Base-by-base conservation (phyloP, 2,329 filamentous ascomycete genomes). In the Sclerotiophoma versabilis region DNA sequence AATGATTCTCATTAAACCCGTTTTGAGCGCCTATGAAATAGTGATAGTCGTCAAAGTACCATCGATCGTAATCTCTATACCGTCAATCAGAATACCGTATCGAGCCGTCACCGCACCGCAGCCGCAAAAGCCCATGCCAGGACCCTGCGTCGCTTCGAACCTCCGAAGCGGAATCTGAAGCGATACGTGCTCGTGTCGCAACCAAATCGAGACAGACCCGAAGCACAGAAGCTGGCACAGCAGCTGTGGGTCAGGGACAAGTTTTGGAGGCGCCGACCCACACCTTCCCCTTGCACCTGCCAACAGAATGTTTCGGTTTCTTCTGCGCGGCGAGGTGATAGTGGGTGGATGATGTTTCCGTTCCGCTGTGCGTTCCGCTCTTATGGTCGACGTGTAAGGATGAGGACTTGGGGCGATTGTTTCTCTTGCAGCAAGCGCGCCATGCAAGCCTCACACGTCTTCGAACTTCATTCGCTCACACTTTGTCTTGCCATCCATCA, bases 11-110 rank as follows among this genome's bases (percentile, higher is more conserved):
- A 29, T 49, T 29, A 22, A 34, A n/a, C 1, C 51, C 45, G 3
- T 25, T 45, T 49, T n/a, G n/a, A 37, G 34, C 29, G 12, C 6
- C 26, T 23, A 22, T 3, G 41, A 54, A n/a, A 49, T 54, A 19
- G 36, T 15, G 50, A 54, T 48, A 32, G 37, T 37, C 50, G 25
- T 30, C 33, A 14, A 14, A 27, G n/a, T 22, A 12, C 9, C 30
- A 30, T n/a, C 37, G 41, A 54, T 48, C 50, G 29, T 37, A 54
- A 54, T 54, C 38, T 48, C 44, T 30, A 11, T 15, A 37, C 27
- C 20, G 30, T 25, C 11, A 17, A 34, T 15, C 22, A 49, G 23
- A 38, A 17, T 34, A 7, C 49, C 34, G 19, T 27, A 46, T 38
- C 27, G 49, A 44, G 41, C 34, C 10, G 9, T n/a, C 27, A 48